These are phyloP conservation scores for Achaetomium macrosporum DNA, from an alignment of 2,329 filamentous ascomycete species.

Conservation along the genomic window DNA sequence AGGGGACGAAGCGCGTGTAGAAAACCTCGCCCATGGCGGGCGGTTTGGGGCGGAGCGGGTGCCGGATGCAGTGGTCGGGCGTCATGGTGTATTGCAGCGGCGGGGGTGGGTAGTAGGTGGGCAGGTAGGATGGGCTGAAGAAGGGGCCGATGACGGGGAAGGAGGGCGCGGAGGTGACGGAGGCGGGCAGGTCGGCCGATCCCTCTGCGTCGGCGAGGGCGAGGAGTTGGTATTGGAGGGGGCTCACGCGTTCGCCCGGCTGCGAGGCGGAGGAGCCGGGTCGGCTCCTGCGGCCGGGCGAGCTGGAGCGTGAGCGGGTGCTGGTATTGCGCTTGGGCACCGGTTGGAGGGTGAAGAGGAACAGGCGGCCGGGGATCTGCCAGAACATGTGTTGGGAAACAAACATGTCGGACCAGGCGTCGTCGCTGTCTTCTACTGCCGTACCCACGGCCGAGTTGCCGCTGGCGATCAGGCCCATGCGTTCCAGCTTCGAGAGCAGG, in stretches of 20 bases:
- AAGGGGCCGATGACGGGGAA: conserved; percentile 59
- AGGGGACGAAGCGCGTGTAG: conserved; percentile 82
- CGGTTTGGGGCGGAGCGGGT: conserved; percentile 82
- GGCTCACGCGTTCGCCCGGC: conserved; percentile 16
- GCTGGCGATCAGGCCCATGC: conserved; percentile 79
- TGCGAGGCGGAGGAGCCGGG: conserved; percentile 44
- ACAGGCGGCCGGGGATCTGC: conserved; percentile 83
- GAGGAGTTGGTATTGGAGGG: conserved; percentile 22
- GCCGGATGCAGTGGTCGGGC: conserved; percentile 58
- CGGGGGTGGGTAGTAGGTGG: conserved; percentile 83
- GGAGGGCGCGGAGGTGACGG: conserved; percentile 30
- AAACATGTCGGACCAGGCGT: conserved; percentile 75
- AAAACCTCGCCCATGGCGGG: conserved; percentile 86
- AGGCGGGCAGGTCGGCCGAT: conserved; percentile 34
- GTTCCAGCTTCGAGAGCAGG: conserved; percentile 81
- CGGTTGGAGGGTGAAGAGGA: conserved; percentile 75
- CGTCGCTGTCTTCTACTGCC: conserved; percentile 53
- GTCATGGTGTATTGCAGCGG: conserved; percentile 77
- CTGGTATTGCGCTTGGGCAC: conserved; percentile 31
- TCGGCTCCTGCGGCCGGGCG: conserved; percentile 48
- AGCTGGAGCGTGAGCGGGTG: conserved; percentile 39
- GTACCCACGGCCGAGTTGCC: conserved; percentile 70
- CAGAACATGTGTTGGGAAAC: conserved; percentile 77
- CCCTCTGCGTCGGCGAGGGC: conserved; percentile 30
- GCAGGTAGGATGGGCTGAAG: conserved; percentile 74